phyloP scores from a whole-genome alignment of 2,329 filamentous ascomycete species.

The Aspergillus chevalieri region DNA sequence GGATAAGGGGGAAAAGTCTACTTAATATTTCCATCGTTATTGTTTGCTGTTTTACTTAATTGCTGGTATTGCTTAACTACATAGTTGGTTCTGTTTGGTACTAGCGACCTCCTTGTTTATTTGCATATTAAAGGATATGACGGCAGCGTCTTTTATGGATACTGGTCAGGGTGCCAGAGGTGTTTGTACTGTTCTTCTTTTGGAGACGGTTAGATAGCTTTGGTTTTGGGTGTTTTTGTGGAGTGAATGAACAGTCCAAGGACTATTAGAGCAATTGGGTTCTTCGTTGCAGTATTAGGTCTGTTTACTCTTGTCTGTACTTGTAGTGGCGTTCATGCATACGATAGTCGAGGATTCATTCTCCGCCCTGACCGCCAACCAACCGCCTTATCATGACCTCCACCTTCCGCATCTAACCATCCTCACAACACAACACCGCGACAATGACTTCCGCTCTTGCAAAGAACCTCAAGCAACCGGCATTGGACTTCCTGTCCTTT shows the following conservation, averaged over 20 bases:
- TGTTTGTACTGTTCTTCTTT: constrained; percentile 1
- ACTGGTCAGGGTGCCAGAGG: neutral
- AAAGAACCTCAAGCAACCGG: constrained; percentile 38
- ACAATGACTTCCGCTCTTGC: constrained; percentile 25
- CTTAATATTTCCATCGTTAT: neutral
- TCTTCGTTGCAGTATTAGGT: too few relatives aligned
- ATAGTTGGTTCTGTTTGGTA: neutral
- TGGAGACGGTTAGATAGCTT: neutral
- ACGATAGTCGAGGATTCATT: neutral
- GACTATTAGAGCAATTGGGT: too few relatives aligned
- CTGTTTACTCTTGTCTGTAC: too few relatives aligned
- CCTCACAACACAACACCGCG: constrained; percentile 6
- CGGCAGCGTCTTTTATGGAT: neutral
- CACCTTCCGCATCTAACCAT: neutral
- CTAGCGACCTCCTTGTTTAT: neutral
- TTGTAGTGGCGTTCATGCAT: too few relatives aligned
- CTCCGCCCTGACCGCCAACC: neutral
- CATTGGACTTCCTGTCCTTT: constrained; percentile 84
- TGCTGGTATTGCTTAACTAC: neutral
- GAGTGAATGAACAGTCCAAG: too few relatives aligned
- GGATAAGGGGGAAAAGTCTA: constrained; percentile 4
- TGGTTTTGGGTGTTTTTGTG: too few relatives aligned
- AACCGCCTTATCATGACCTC: neutral
- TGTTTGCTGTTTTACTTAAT: neutral
- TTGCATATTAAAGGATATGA: neutral